phyloP scores from a whole-genome alignment of 768 basidiomycete species.

The Pulveroboletus ravenelii region DNA sequence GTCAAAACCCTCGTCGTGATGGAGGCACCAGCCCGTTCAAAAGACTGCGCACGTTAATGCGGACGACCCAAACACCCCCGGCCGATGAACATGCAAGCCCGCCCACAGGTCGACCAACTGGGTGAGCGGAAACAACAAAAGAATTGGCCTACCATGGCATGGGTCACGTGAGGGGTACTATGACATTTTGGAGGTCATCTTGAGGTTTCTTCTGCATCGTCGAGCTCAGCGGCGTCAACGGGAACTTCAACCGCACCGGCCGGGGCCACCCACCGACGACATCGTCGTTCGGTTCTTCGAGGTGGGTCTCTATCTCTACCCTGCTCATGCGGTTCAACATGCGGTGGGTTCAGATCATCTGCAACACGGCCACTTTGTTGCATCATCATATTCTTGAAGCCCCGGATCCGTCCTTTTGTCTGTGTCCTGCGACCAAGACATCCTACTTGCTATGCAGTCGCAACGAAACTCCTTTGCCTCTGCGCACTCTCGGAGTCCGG shows the following conservation, averaged over 20 bases:
- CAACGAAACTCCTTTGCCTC: slow-evolving; percentile 13
- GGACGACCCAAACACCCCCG: not conserved
- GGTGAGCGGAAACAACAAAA: not conserved
- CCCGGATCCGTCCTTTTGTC: slow-evolving; percentile 5
- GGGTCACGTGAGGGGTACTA: slow-evolving; percentile 17
- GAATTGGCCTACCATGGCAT: not conserved
- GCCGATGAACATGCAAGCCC: not conserved
- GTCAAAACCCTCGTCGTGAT: slow-evolving; percentile 18
- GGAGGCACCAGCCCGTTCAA: not conserved
- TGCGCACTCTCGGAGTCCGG: slow-evolving; percentile 7
- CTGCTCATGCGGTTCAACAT: not conserved
- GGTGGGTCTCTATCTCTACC: slow-evolving; percentile 7
- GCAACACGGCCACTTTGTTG: slow-evolving; percentile 2
- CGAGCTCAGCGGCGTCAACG: slow-evolving; percentile 2
- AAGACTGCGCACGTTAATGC: not conserved
- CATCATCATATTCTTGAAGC: slow-evolving; percentile 4
- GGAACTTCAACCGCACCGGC: not conserved
- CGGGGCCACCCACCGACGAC: not conserved
- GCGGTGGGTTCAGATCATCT: not conserved
- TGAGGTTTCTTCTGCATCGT: slow-evolving; percentile 9
- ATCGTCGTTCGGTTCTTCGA: slow-evolving; percentile 4
- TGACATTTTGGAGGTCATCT: slow-evolving; percentile 8
- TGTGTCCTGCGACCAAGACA: not conserved
- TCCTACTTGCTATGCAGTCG: slow-evolving; percentile 11
- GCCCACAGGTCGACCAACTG: not conserved